Evolutionary conservation across 345 rosid genomes (phyloP).

Genomic region (Draba incana): DNA sequence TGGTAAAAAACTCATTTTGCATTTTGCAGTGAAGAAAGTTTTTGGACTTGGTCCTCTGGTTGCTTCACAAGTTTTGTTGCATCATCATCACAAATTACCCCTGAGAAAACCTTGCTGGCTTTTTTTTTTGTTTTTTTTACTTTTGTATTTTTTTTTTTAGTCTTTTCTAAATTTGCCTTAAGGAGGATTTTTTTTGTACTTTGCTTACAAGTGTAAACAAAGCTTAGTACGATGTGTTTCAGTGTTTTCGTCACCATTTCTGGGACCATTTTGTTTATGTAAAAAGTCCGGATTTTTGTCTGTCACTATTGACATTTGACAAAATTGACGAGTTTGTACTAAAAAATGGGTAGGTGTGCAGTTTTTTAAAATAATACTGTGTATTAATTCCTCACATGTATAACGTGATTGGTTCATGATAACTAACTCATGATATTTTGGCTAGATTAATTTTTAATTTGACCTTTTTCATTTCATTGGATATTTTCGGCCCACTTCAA

Average conservation of each 20-base stretch:
- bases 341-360: too few species aligned
- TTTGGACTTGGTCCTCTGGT: conserved; percentile 20
- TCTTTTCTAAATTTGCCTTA: not conserved
- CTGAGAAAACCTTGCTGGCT: conserved; percentile 34
- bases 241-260: conserved; percentile 1
- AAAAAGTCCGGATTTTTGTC: not conserved
- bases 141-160: not conserved
- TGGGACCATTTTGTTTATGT: conserved; percentile 22
- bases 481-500: too few species aligned
- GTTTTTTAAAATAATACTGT: too few species aligned
- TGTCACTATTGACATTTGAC: too few species aligned
- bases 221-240: conserved; percentile 12
- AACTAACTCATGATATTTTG: too few species aligned
- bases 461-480: too few species aligned
- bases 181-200: conserved; percentile 24
- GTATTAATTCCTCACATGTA: too few species aligned
- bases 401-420: too few species aligned
- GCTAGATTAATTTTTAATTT: not conserved
- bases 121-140: not conserved
- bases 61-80: conserved; percentile 41
- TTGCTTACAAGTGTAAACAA: conserved; percentile 31
- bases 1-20: conserved; percentile 28
- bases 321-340: too few species aligned
- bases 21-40: conserved; percentile 32
- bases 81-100: conserved; percentile 19